Base-by-base conservation (phyloP, 2,329 filamentous ascomycete species). In the Macrophomina phaseolina region DNA sequence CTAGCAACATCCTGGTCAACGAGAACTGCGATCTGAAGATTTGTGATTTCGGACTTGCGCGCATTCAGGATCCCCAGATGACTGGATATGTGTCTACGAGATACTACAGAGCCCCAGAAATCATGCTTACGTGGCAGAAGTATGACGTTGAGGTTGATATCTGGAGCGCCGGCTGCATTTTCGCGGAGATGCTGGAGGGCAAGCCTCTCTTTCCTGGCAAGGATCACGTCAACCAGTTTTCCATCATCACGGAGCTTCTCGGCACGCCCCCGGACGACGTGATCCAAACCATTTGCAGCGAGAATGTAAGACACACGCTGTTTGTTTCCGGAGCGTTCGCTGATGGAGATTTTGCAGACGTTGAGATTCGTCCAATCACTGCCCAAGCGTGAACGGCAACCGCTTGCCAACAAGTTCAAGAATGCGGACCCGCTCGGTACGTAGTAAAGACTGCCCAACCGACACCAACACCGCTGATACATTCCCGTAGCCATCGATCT, bases 81-180 rank as follows among this genome's bases (percentile, higher is more conserved):
- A 99, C 95, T 49, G 95, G 95, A 73, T 99, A 99, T 78, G 95
- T 99, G 68, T 98, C 95, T 56, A 99, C 95, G 69, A 87, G 95
- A 85, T 99, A 99, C 86, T 99, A 99, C 86, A 90, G 95, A 76
- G 95, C 95, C 8, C 95, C 95, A 18, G 95, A 99, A 81, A 99
- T 99, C 78, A 99, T 99, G 95, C 93, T 99, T 78, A 98, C 95
- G 71, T 99, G 95, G 95, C 95, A 99, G 85, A 99, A 99, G 84
- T 99, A 99, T 82, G 95, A 99, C 73, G 90, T 98, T 56, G 95
- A 98, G 83, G 95, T 99, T 67, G 95, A 99, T 79, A 97, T 99
- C 78, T 99, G 95, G 95, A 98, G 95, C 78, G 94, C 94, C 18
- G 95, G 95, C 68, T 99, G 95, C 82, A 99, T 99, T 78, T 98